These are phyloP conservation scores for Xylaria sp. DNA, from an alignment of 2,329 filamentous ascomycete genomes.

Conservation along the genomic window DNA sequence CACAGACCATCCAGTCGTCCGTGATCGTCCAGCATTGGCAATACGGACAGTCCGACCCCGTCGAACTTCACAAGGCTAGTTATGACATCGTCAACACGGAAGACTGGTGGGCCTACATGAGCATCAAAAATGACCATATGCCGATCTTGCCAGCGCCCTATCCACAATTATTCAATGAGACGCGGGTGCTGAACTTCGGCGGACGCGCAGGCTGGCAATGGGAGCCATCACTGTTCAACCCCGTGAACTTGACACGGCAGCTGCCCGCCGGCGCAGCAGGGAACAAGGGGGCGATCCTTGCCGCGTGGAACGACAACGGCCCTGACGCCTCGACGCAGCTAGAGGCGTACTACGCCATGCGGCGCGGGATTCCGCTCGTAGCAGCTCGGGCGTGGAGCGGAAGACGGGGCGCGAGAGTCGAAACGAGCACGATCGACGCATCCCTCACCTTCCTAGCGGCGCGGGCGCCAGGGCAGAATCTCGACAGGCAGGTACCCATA, in stretches of 20 bases:
- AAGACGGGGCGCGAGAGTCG: slow-evolving; percentile 42
- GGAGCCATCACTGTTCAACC: slow-evolving; percentile 52
- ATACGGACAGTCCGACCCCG: slow-evolving; percentile 53
- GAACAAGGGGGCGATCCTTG: slow-evolving; percentile 47
- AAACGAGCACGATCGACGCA: slow-evolving; percentile 32
- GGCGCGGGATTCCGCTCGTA: slow-evolving; percentile 50
- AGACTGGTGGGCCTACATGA: slow-evolving; percentile 61
- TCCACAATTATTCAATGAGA: slow-evolving; percentile 52
- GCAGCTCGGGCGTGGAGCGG: slow-evolving; percentile 51
- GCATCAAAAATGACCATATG: slow-evolving; percentile 57
- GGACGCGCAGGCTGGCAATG: slow-evolving; percentile 50
- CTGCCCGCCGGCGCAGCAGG: slow-evolving; percentile 39
- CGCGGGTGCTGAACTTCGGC: slow-evolving; percentile 52
- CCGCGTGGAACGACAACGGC: slow-evolving; percentile 56
- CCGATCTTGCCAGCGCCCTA: slow-evolving; percentile 53
- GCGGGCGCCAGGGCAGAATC: slow-evolving; percentile 50
- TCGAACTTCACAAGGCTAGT: slow-evolving; percentile 44
- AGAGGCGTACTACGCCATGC: slow-evolving; percentile 54
- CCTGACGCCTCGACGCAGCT: slow-evolving; percentile 54
- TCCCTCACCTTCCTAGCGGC: slow-evolving; percentile 47
- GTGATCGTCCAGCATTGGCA: slow-evolving; percentile 55
- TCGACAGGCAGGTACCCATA: slow-evolving; percentile 44
- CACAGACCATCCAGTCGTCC: slow-evolving; percentile 36
- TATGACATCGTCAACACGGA: slow-evolving; percentile 53
- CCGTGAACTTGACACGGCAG: slow-evolving; percentile 48